Percentiles rank a stretch among this genome's conserved stretches.
Evolutionary conservation across 2,329 filamentous ascomycete species (phyloP).

Genomic region (Phyllachora maydis): DNA sequence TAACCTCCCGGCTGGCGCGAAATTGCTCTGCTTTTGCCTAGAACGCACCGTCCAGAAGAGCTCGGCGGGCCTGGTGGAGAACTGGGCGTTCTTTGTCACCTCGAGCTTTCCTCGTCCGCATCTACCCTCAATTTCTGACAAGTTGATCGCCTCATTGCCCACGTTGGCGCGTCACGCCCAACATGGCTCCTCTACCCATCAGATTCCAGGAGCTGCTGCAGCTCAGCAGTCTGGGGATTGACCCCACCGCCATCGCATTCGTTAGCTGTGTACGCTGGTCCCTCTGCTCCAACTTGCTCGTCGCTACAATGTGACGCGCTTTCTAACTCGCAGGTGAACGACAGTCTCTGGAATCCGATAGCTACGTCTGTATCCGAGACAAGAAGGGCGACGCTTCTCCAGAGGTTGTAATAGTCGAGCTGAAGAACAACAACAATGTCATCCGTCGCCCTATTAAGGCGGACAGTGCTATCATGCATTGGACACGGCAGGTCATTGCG

Average conservation of each 20-base stretch:
- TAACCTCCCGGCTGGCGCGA: too few species aligned
- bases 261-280: slow-evolving; percentile 54
- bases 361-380: slow-evolving; percentile 90
- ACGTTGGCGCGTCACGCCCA: too few species aligned
- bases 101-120: slow-evolving; percentile 3
- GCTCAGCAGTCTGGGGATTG: slow-evolving; percentile 15
- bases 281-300: slow-evolving; percentile 1
- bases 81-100: slow-evolving; percentile 6
- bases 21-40: too few species aligned
- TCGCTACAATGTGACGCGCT: slow-evolving; percentile 6
- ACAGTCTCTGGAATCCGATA: slow-evolving; percentile 93
- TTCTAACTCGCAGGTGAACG: too few species aligned
- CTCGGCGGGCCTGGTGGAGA: too few species aligned
- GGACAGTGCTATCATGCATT: slow-evolving; percentile 99
- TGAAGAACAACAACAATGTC: slow-evolving; percentile 94
- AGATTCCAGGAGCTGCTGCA: slow-evolving; percentile 20
- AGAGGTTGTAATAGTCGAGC: slow-evolving; percentile 92
- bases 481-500: slow-evolving; percentile 86
- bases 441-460: slow-evolving; percentile 92
- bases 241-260: slow-evolving; percentile 46
- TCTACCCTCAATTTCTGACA: slow-evolving; percentile 7
- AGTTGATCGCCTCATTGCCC: slow-evolving; percentile 10
- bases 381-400: slow-evolving; percentile 72
- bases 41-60: too few species aligned
- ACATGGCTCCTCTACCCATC: slow-evolving; percentile 16